Evolutionary conservation across 2,329 filamentous ascomycete genomes (phyloP), one percentile per base, ranked within the genome.

Genomic region (Colletotrichum eremochloae): DNA sequence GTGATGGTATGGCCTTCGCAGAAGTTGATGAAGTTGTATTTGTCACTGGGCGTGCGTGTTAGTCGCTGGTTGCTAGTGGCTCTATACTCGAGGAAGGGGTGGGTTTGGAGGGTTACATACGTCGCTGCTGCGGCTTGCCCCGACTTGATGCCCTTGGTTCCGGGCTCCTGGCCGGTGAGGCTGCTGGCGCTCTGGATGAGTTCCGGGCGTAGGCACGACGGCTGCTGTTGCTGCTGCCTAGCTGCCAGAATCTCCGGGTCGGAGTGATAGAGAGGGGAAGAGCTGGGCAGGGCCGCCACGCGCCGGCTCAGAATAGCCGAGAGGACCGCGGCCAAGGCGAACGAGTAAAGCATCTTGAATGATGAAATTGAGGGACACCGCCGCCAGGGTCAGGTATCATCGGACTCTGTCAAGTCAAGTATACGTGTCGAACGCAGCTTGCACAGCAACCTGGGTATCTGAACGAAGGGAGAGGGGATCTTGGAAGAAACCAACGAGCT

Each of bases 21-120:
- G 79, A 89, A 87, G 81, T 89, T 89, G 83, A 90, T 89, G 79
- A 90, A 90, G 81, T 90, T 90, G 77, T 83, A 83, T 29, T 79
- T 63, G 71, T 88, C 85, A 52, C 84, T 87, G 29, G 72, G 20
- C 8, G 7, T 12, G 31, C 18, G 31, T 38, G 53, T 56, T 38
- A 56, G 53, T 9, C 53, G 24, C 24, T 24, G 12, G 8, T n/a
- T 50, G 48, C 8, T 29, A 14, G n/a, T 14, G 9, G 24, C n/a
- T 29, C n/a, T 31, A 1, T 31, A 31, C 48, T 12, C 14, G 48
- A 18, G 6, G 24, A 12, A 12, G 38, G 36, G 36, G 11, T 20
- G 24, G 60, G 31, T 15, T 36, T 4, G 20, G 20, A 15, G 42
- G 38, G 7, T 48, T 56, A 75, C 81, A 72, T 76, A 87, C 85